Conservation (phyloP, 2,329 filamentous ascomycete genomes). For the Aspergillus fumigatus region DNA sequence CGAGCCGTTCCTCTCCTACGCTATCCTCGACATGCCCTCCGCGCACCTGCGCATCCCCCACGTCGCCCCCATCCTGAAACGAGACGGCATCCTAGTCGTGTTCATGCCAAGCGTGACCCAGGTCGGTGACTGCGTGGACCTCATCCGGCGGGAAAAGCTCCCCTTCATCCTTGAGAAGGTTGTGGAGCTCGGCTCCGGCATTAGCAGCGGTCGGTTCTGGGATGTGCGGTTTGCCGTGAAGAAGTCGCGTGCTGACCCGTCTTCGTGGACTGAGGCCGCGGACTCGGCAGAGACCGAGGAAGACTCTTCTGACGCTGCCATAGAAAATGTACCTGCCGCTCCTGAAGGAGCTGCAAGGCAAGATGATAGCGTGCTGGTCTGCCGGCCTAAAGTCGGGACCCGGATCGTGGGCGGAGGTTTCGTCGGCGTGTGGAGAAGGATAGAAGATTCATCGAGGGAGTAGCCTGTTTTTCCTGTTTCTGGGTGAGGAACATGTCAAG, state of each 20-base stretch:
- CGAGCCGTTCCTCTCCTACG: constrained; percentile 64
- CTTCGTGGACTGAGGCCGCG: constrained; percentile 22
- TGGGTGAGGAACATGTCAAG: neutral
- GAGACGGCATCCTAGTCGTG: constrained; percentile 61
- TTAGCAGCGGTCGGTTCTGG: constrained; percentile 46
- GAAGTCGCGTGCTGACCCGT: constrained; percentile 32
- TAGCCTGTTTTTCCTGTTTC: constrained; percentile 3
- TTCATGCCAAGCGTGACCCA: constrained; percentile 78
- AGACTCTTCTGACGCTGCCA: constrained; percentile 11
- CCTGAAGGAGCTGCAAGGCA: constrained; percentile 17
- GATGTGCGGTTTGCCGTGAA: constrained; percentile 41
- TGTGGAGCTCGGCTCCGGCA: constrained; percentile 43
- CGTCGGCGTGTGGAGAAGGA: constrained; percentile 46
- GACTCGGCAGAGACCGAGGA: constrained; percentile 11
- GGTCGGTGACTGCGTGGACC: constrained; percentile 60
- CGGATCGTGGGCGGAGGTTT: constrained; percentile 49
- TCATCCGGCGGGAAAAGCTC: constrained; percentile 51
- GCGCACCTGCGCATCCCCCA: constrained; percentile 49
- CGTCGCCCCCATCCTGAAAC: constrained; percentile 52
- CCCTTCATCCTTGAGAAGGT: constrained; percentile 48
- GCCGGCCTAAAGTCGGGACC: constrained; percentile 48
- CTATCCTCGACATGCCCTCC: constrained; percentile 68
- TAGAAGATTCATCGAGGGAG: constrained; percentile 24
- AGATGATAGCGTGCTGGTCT: constrained; percentile 44
- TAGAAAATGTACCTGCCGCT: constrained; percentile 5